Conservation (phyloP, 2,329 filamentous ascomycete species). For the Laburnicola sp. region DNA sequence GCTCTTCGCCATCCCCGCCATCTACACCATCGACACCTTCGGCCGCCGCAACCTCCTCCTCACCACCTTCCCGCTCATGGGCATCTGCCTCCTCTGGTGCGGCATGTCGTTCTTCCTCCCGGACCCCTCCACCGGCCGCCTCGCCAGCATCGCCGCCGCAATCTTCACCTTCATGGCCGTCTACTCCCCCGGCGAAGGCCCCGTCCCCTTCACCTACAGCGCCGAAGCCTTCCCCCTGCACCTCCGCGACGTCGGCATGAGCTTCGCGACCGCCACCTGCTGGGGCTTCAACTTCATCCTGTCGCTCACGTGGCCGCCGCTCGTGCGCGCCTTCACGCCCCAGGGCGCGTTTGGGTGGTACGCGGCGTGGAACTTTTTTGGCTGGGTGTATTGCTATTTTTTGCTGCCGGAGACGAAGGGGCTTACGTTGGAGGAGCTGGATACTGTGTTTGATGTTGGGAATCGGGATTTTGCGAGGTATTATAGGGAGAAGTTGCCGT, state of each 20-base stretch:
- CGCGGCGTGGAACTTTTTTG: slow-evolving; percentile 58
- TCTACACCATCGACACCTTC: slow-evolving; percentile 52
- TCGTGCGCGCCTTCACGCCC: slow-evolving; percentile 52
- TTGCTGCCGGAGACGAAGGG: slow-evolving; percentile 38
- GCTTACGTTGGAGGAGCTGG: slow-evolving; percentile 35
- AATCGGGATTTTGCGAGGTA: slow-evolving; percentile 29
- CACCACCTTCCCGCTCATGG: slow-evolving; percentile 54
- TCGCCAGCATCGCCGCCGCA: slow-evolving; percentile 44
- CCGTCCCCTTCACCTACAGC: slow-evolving; percentile 43
- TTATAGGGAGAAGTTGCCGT: slow-evolving; percentile 38
- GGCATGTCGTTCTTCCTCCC: slow-evolving; percentile 33
- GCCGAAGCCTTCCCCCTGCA: slow-evolving; percentile 53
- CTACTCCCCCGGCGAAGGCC: slow-evolving; percentile 37
- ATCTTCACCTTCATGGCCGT: slow-evolving; percentile 58
- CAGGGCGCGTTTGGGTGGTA: slow-evolving; percentile 62
- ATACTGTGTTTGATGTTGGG: slow-evolving; percentile 37
- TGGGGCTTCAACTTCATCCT: slow-evolving; percentile 62
- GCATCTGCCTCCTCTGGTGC: slow-evolving; percentile 40
- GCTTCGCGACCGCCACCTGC: slow-evolving; percentile 55
- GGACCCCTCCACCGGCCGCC: slow-evolving; percentile 23
- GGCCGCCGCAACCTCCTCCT: slow-evolving; percentile 50
- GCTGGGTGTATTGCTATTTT: slow-evolving; percentile 49
- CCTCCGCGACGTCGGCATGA: slow-evolving; percentile 49
- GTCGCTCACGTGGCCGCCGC: slow-evolving; percentile 57
- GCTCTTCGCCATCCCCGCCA: slow-evolving; percentile 50